A percentile compares a stretch with the other conserved stretches of the same genome.
phyloP scores from a whole-genome alignment of 2,329 filamentous ascomycete genomes.

The Penicillium palitans region DNA sequence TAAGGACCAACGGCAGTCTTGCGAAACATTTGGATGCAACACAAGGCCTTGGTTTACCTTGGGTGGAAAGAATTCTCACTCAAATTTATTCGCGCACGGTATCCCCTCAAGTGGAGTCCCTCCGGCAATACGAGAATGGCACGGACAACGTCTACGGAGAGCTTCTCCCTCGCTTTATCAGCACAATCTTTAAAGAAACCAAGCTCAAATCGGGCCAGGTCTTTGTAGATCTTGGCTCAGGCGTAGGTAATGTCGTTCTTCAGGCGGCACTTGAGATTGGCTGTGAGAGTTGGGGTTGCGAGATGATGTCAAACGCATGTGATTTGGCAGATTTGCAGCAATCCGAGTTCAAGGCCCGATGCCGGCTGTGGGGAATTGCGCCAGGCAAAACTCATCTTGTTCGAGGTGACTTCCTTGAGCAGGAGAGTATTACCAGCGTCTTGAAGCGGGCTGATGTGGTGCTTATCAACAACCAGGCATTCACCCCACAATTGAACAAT shows the following conservation, averaged over 20 bases:
- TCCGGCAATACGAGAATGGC: conserved; percentile 83
- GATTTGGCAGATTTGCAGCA: conserved; percentile 77
- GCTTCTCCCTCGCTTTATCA: conserved; percentile 79
- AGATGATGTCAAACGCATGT: conserved; percentile 91
- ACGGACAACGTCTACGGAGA: conserved; percentile 95
- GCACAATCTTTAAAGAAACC: conserved; percentile 75
- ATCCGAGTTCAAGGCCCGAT: conserved; percentile 79
- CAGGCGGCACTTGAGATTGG: conserved; percentile 92
- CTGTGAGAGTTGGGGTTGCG: conserved; percentile 93
- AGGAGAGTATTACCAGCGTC: conserved; percentile 66
- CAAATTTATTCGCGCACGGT: conserved; percentile 93
- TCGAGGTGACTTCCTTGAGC: conserved; percentile 79
- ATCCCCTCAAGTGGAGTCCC: conserved; percentile 78
- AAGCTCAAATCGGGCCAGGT: conserved; percentile 78
- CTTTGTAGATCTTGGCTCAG: conserved; percentile 93
- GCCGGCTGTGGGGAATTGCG: conserved; percentile 82
- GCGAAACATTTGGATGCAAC: conserved; percentile 68
- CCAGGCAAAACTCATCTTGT: conserved; percentile 78
- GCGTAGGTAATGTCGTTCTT: conserved; percentile 91
- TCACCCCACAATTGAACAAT: conserved; percentile 83
- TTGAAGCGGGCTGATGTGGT: conserved; percentile 90
- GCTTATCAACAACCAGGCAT: conserved; percentile 96
- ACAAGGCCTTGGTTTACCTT: conserved; percentile 67
- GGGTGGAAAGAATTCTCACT: conserved; percentile 77
- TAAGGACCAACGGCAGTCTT: conserved; percentile 71